phyloP scores from a whole-genome alignment of 345 rosid genomes.

The Firmiana major region DNA sequence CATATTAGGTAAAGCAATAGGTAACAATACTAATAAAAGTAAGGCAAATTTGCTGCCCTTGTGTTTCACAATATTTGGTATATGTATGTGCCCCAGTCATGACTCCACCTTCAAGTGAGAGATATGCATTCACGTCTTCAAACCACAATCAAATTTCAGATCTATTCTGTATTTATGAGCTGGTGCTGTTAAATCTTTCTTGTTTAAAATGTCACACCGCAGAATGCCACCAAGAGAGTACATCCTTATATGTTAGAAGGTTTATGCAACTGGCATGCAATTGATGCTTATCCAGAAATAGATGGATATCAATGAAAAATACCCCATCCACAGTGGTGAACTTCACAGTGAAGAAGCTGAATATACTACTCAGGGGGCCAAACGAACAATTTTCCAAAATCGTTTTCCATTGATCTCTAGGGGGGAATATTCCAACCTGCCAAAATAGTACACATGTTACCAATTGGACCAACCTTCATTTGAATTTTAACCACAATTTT shows the following conservation, averaged over 20 bases:
- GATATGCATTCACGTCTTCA: neutral
- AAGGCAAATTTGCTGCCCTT: neutral
- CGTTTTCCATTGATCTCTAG: slow-evolving; percentile 48
- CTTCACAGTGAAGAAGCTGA: slow-evolving; percentile 43
- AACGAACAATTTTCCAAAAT: slow-evolving; percentile 60
- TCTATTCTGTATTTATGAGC: neutral
- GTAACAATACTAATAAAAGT: neutral
- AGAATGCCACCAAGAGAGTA: neutral
- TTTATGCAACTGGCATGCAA: neutral
- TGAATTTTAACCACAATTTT: neutral
- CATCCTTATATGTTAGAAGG: neutral
- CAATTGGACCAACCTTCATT: slow-evolving; percentile 3
- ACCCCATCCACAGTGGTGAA: slow-evolving; percentile 8
- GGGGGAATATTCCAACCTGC: slow-evolving; percentile 72
- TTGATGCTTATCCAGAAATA: neutral
- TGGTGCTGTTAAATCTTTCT: neutral
- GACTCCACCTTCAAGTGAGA: neutral
- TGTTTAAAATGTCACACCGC: neutral
- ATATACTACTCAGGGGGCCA: slow-evolving; percentile 73
- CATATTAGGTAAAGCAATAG: neutral
- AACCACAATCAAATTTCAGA: neutral
- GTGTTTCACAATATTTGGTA: neutral
- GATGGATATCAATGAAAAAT: neutral
- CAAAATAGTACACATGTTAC: slow-evolving; percentile 9
- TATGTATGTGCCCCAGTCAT: neutral